These are phyloP conservation scores for Melaleuca alternifolia DNA, from an alignment of 345 rosid species.

Conservation along the genomic window DNA sequence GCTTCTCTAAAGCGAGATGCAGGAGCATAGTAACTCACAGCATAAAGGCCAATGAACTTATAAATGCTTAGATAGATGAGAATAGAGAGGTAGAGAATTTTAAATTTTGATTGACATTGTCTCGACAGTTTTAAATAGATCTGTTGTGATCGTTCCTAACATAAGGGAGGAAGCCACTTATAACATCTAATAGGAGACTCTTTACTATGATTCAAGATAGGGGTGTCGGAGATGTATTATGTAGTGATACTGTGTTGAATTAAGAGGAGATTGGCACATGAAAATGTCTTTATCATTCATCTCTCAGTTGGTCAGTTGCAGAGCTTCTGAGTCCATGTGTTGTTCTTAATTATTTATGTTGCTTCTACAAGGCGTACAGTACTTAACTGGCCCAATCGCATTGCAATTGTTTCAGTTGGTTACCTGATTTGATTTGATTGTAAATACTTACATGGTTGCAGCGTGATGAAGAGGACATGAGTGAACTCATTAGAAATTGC, in stretches of 20 bases:
- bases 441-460: conserved; percentile 8
- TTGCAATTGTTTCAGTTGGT: neutral
- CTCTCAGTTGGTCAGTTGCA: neutral
- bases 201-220: neutral
- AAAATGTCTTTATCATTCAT: neutral
- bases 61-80: neutral
- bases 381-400: neutral
- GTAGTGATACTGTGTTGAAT: neutral
- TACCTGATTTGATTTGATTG: neutral
- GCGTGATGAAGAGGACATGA: conserved; percentile 91
- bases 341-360: neutral
- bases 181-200: neutral
- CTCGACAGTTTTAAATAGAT: neutral
- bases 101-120: neutral
- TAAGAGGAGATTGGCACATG: neutral
- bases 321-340: neutral
- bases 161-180: neutral
- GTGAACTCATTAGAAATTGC: conserved; percentile 67
- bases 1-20: neutral
- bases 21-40: neutral
- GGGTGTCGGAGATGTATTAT: neutral
- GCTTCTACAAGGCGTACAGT: neutral
- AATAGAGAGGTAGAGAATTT: neutral
- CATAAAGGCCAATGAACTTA: neutral
- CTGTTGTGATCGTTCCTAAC: neutral